Conservation (phyloP, 2,329 filamentous ascomycete genomes). For the Fusarium citri region DNA sequence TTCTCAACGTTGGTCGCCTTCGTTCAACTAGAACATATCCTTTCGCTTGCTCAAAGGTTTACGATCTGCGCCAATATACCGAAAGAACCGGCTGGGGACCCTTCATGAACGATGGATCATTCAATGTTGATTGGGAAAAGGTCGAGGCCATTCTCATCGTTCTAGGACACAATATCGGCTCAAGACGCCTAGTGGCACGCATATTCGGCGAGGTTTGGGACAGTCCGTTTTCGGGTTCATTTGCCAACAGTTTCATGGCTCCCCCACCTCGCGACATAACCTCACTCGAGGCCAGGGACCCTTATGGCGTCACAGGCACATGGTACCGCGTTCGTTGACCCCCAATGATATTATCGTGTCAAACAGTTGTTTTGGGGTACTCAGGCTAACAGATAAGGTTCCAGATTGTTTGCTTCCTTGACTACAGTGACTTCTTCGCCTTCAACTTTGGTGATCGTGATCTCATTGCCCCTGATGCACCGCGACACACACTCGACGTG, state of each 20-base stretch:
- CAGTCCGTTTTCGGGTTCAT: constrained; percentile 66
- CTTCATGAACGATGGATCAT: constrained; percentile 72
- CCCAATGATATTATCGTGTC: neutral
- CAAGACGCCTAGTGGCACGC: constrained; percentile 59
- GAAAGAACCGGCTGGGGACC: constrained; percentile 74
- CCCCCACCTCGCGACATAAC: constrained; percentile 51
- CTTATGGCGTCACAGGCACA: constrained; percentile 76
- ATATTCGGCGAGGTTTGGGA: constrained; percentile 66
- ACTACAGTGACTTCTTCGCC: constrained; percentile 77
- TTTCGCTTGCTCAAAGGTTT: constrained; percentile 76
- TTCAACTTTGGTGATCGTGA: constrained; percentile 73
- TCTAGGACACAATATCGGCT: constrained; percentile 70
- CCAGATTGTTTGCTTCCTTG: constrained; percentile 63
- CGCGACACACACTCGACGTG: constrained; percentile 65
- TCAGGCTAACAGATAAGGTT: constrained; percentile 33
- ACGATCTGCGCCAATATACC: constrained; percentile 78
- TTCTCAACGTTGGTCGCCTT: constrained; percentile 55
- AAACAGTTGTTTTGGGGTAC: neutral
- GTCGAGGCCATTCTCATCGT: constrained; percentile 79
- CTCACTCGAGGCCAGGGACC: constrained; percentile 68
- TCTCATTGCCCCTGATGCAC: constrained; percentile 55
- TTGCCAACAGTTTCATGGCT: constrained; percentile 61
- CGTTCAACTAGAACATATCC: constrained; percentile 61
- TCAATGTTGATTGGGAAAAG: constrained; percentile 81
- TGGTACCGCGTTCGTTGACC: constrained; percentile 71